Base-by-base conservation (phyloP, 371 early-diverging fungal genomes). In the Umbelopsis sp. region DNA sequence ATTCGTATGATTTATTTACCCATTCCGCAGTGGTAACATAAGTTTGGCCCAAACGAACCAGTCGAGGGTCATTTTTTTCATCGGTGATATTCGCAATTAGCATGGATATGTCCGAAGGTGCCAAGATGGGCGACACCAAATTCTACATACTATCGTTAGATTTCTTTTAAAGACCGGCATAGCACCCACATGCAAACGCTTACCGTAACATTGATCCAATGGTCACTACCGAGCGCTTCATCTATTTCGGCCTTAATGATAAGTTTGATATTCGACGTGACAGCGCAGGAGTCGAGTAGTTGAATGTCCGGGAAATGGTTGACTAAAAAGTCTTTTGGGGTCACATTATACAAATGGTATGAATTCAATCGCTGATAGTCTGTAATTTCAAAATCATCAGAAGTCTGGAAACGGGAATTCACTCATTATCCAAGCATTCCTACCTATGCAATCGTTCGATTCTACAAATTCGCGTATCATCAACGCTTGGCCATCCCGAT, bases 381-480 rank as follows among this genome's bases (percentile, higher is more conserved):
- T 57, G 35, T 57, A 12, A 35, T 5, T 22, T 10, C 12, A 41
- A 41, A 7, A 3, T 20, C 14, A 51, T 51, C 25, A 25, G 7
- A 7, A 41, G 41, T 10, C 41, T 41, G 7, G 41, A 41, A 41
- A 10, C 7, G 0, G 41, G 7, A 7, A 12, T 7, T 41, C 41
- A 12, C 10, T 12, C 2, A 7, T 12, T 10, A 18, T 12, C 1
- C 4, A 18, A 48, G 48, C 18, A 20, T 18, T 12, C 57, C 46
- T 69, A 77, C 77, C 77, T 51, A 77, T 77, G 70, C 74, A 77
- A 20, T 68, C 65, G 20, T 63, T 63, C 0, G 77, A 74, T 46
- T 68, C 69, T 38, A 77, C 41, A 20, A 77, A 65, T 10, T 74
- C 72, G 22, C 37, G n/a, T 11, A 77, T 70, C 64, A 72, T 50